These are phyloP conservation scores for Cutaneotrichosporon daszewskae DNA, from an alignment of 1,284 basidiomycete species.

Conservation along the genomic window DNA sequence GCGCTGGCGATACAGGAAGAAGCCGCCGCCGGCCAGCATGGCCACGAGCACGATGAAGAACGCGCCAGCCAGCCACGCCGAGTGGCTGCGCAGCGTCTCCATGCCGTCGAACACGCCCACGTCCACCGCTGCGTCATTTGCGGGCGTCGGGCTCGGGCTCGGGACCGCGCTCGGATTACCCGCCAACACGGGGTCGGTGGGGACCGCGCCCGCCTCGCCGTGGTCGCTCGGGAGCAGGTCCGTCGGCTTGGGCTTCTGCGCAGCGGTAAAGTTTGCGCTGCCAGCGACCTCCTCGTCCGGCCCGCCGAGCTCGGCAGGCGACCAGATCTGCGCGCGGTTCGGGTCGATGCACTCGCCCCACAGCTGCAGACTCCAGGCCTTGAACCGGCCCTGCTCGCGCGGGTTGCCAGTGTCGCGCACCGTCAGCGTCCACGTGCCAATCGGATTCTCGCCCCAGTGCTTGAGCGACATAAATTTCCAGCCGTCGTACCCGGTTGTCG, in stretches of 20 bases:
- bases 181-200: not conserved
- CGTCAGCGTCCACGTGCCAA: constrained; percentile 86
- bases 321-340: constrained; percentile 60
- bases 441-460: constrained; percentile 93
- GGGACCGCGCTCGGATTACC: constrained; percentile 25
- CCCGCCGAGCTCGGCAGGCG: constrained; percentile 40
- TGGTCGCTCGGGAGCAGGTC: constrained; percentile 81
- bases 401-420: constrained; percentile 70
- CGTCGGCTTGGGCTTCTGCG: constrained; percentile 76
- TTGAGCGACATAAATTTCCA: constrained; percentile 99
- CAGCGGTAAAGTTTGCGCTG: constrained; percentile 38
- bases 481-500: constrained; percentile 69
- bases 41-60: constrained; percentile 63
- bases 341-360: constrained; percentile 88
- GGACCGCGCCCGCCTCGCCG: constrained; percentile 44
- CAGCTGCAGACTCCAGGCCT: constrained; percentile 86
- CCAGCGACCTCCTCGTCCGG: constrained; percentile 47
- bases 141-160: constrained; percentile 11
- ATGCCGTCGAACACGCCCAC: constrained; percentile 83
- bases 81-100: constrained; percentile 65
- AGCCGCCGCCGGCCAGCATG: constrained; percentile 58
- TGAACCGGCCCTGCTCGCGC: constrained; percentile 66
- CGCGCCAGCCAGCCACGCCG: constrained; percentile 80
- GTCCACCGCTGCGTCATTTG: constrained; percentile 49
- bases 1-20: constrained; percentile 56